phyloP scores from a whole-genome alignment of 148 eudicot genomes.

The Heliamphora exappendiculata region DNA sequence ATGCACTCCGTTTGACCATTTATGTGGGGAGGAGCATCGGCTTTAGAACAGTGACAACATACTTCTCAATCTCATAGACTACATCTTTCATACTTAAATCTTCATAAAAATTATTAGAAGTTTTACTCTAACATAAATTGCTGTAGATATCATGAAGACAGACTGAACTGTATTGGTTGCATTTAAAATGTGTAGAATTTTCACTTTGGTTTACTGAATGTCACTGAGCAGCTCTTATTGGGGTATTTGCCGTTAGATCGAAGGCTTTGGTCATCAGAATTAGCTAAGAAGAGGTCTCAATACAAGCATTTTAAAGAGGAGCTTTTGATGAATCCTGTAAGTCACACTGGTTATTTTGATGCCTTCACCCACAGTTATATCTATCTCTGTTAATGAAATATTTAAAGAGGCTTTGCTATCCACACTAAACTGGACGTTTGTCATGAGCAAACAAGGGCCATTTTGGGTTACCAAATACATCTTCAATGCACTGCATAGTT shows the following conservation, averaged over 20 bases:
- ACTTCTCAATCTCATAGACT: too few relatives aligned
- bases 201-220: neutral
- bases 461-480: neutral
- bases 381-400: neutral
- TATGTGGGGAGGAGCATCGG: too few relatives aligned
- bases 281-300: slow-evolving; percentile 83
- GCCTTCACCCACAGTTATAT: neutral
- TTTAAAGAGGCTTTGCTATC: neutral
- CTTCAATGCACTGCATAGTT: neutral
- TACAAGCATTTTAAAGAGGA: slow-evolving; percentile 86
- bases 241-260: slow-evolving; percentile 80
- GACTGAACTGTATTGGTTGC: neutral
- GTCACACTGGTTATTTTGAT: slow-evolving; percentile 18
- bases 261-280: slow-evolving; percentile 71
- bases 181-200: neutral
- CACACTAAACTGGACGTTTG: neutral
- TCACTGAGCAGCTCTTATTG: slow-evolving; percentile 60
- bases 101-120: too few relatives aligned
- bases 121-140: too few relatives aligned
- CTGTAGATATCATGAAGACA: too few relatives aligned
- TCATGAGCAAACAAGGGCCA: neutral
- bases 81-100: too few relatives aligned
- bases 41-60: too few relatives aligned
- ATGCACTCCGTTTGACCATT: too few relatives aligned
- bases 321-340: slow-evolving; percentile 88